These are phyloP conservation scores for Forsythia viridissima DNA, from an alignment of 257 asterid genomes.

Conservation along the genomic window DNA sequence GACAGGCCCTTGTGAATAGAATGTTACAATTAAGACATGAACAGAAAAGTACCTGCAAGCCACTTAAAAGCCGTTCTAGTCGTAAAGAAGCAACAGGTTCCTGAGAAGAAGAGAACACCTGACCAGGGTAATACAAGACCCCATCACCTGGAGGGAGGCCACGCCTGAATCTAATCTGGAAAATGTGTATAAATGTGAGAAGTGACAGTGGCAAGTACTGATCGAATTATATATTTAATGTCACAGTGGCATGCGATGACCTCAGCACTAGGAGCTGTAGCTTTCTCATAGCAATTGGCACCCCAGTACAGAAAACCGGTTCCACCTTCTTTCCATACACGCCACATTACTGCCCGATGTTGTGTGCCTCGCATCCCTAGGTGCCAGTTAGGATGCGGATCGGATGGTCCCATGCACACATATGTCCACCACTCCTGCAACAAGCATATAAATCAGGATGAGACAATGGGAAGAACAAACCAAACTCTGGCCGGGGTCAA, in stretches of 20 bases:
- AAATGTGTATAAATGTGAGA: slow-evolving; percentile 8
- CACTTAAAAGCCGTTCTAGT: slow-evolving; percentile 91
- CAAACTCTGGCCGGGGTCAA: neutral
- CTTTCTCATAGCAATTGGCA: slow-evolving; percentile 98
- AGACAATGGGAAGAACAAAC: neutral
- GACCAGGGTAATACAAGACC: slow-evolving; percentile 92
- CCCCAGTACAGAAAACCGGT: slow-evolving; percentile 99
- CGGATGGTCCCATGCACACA: slow-evolving; percentile 97
- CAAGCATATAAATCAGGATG: slow-evolving; percentile 23
- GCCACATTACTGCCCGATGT: slow-evolving; percentile 99
- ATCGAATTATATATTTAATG: slow-evolving; percentile 9
- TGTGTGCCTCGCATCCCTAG: slow-evolving; percentile 99
- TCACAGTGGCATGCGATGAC: slow-evolving; percentile 37
- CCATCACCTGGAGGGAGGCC: slow-evolving; percentile 99
- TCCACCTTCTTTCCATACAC: slow-evolving; percentile 98
- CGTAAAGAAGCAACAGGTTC: slow-evolving; percentile 95
- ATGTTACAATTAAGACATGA: slow-evolving; percentile 4
- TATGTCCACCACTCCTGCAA: slow-evolving; percentile 99
- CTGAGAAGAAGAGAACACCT: slow-evolving; percentile 85
- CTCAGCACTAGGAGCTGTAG: slow-evolving; percentile 93
- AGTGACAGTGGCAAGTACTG: slow-evolving; percentile 11
- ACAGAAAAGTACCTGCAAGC: slow-evolving; percentile 70
- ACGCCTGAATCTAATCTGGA: slow-evolving; percentile 86
- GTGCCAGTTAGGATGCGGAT: slow-evolving; percentile 99
- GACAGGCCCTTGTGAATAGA: neutral